phyloP scores from a whole-genome alignment of 345 rosid genomes.

The Lagerstroemia speciosa region DNA sequence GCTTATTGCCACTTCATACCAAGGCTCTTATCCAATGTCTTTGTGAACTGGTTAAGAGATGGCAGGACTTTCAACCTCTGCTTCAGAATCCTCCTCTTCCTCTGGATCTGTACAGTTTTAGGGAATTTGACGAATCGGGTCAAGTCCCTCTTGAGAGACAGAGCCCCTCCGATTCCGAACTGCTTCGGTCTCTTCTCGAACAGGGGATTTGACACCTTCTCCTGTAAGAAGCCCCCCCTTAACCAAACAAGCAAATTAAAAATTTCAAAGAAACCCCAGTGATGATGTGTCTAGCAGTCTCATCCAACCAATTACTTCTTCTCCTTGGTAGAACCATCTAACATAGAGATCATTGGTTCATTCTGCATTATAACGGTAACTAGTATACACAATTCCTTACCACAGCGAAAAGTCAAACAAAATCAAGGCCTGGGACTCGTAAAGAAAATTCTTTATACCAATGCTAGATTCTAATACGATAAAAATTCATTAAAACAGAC shows the following conservation, averaged over 20 bases:
- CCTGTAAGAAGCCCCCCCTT: constrained; percentile 17
- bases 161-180: constrained; percentile 71
- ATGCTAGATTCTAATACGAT: not conserved
- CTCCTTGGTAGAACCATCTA: not conserved
- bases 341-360: not conserved
- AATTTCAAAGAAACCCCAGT: not conserved
- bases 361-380: not conserved
- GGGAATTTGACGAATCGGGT: constrained; percentile 68
- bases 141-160: constrained; percentile 81
- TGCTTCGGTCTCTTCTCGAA: constrained; percentile 69
- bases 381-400: too few species aligned
- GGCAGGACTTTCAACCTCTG: constrained; percentile 77
- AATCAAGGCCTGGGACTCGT: too few species aligned
- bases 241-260: not conserved
- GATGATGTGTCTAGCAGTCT: not conserved
- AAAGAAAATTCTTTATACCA: not conserved
- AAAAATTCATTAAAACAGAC: not conserved
- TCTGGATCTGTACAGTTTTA: constrained; percentile 50
- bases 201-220: constrained; percentile 56
- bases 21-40: constrained; percentile 77
- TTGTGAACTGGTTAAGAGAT: constrained; percentile 69
- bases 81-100: constrained; percentile 71
- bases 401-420: too few species aligned
- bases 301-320: not conserved
- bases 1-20: constrained; percentile 25